Percentiles rank a stretch among this genome's conserved stretches.
Evolutionary conservation across 352 stramenopile species (phyloP).

Genomic region (Phytophthora idaei): DNA sequence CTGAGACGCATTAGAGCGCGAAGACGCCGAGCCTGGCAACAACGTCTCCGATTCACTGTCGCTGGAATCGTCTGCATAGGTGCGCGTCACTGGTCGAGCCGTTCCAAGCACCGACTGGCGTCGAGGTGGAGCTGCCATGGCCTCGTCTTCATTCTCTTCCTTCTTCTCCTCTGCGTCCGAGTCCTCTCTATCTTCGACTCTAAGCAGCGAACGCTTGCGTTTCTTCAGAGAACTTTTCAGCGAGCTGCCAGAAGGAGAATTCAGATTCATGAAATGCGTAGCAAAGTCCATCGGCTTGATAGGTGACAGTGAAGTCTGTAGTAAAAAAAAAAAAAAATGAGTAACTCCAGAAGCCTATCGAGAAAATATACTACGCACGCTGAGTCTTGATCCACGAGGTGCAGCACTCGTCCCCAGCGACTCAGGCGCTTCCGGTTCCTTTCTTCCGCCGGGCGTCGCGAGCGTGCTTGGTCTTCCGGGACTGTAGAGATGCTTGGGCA

Average conservation of each 20-base stretch:
- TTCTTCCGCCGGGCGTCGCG: slow-evolving; percentile 23
- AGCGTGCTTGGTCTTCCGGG: slow-evolving; percentile 29
- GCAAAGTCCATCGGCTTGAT: slow-evolving; percentile 68
- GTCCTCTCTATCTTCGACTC: slow-evolving; percentile 6
- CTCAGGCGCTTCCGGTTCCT: slow-evolving; percentile 36
- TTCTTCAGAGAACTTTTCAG: slow-evolving; percentile 46
- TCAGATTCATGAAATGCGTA: slow-evolving; percentile 65
- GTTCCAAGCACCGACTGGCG: slow-evolving; percentile 63
- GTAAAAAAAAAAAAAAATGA: slow-evolving; percentile 17
- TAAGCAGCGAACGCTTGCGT: slow-evolving; percentile 39
- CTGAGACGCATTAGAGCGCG: slow-evolving; percentile 8
- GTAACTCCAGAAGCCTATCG: slow-evolving; percentile 3
- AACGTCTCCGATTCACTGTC: slow-evolving; percentile 49
- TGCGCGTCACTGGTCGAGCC: slow-evolving; percentile 42
- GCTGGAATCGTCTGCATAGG: slow-evolving; percentile 57
- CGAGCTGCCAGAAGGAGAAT: slow-evolving; percentile 57
- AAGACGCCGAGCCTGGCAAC: neutral
- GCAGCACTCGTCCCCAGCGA: slow-evolving; percentile 7
- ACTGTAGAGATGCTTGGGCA: slow-evolving; percentile 74
- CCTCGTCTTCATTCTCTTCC: slow-evolving; percentile 19
- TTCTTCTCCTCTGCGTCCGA: slow-evolving; percentile 28
- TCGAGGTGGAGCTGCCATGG: slow-evolving; percentile 37
- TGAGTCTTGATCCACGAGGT: slow-evolving; percentile 41
- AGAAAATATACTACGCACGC: slow-evolving; percentile 40
- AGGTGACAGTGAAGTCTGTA: slow-evolving; percentile 69